Percentiles rank a stretch among this genome's conserved stretches.
Evolutionary conservation across 139 green algal genomes (phyloP).

Genomic region (Ettlia oleoabundans): DNA sequence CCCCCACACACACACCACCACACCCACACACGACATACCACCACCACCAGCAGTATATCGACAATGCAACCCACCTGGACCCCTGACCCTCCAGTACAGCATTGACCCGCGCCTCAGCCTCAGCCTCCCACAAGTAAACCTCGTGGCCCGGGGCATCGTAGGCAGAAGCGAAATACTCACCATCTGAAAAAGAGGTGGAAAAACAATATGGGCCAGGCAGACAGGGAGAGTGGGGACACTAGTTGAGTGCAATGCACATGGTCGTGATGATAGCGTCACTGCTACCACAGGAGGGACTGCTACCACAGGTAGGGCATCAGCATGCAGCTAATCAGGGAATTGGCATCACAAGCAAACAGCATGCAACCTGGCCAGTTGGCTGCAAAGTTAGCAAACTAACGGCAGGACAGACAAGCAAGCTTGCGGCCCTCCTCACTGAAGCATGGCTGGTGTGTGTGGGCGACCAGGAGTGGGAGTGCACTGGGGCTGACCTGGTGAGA

Average conservation of each 20-base stretch:
- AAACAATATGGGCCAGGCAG: not conserved
- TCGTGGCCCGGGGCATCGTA: not conserved
- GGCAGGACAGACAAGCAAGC: not conserved
- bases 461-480: not conserved
- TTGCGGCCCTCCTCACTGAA: not conserved
- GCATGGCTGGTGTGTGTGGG: not conserved
- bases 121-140: slow-evolving; percentile 3
- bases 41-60: too few relatives aligned
- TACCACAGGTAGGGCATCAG: not conserved
- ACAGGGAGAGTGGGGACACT: not conserved
- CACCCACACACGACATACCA: too few relatives aligned
- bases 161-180: slow-evolving; percentile 8
- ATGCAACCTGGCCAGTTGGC: not conserved
- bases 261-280: not conserved
- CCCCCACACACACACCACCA: too few relatives aligned
- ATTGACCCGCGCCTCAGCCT: not conserved
- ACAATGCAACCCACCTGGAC: slow-evolving; percentile 1
- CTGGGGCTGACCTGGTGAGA: slow-evolving; percentile 32
- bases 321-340: not conserved
- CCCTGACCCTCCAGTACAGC: slow-evolving; percentile 19
- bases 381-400: not conserved
- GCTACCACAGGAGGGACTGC: not conserved
- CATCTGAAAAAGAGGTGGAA: not conserved
- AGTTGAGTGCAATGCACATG: not conserved
- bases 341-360: not conserved